Evolutionary conservation across 148 eudicot species (phyloP).

Genomic region (Cornus suecica): DNA sequence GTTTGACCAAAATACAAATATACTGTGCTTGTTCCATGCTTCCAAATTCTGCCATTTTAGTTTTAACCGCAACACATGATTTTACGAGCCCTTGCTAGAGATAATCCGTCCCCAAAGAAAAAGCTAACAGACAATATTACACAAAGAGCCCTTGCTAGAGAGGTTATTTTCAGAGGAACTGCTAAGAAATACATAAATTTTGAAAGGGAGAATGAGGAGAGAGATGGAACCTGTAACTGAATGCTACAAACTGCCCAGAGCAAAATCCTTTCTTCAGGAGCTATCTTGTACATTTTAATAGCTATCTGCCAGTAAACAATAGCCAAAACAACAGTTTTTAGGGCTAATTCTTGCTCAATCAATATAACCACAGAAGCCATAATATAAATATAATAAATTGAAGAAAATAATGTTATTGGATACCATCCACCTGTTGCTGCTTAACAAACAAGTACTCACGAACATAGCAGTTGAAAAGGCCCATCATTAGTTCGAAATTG

Average conservation of each 20-base stretch:
- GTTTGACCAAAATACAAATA: not conserved
- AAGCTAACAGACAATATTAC: not conserved
- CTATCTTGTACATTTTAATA: constrained; percentile 93
- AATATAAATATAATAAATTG: not conserved
- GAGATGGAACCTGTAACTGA: constrained; percentile 64
- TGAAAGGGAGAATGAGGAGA: not conserved
- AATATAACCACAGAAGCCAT: not conserved
- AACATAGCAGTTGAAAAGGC: constrained; percentile 92
- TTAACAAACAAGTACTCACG: constrained; percentile 91
- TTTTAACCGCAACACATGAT: not conserved
- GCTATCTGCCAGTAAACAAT: constrained; percentile 66
- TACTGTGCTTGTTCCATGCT: not conserved
- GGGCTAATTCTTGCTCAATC: not conserved
- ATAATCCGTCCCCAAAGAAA: not conserved
- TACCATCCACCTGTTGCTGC: constrained; percentile 86
- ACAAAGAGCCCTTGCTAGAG: not conserved
- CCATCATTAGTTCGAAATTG: constrained; percentile 87
- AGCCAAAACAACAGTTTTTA: constrained; percentile 7
- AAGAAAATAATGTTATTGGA: not conserved
- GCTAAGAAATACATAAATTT: not conserved
- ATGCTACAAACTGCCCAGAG: constrained; percentile 99
- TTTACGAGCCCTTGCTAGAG: not conserved
- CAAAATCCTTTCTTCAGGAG: constrained; percentile 86
- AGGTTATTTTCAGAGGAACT: not conserved
- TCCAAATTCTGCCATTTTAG: not conserved